Conservation (phyloP, 148 eudicot species). For the Rhododendron mucronatum region DNA sequence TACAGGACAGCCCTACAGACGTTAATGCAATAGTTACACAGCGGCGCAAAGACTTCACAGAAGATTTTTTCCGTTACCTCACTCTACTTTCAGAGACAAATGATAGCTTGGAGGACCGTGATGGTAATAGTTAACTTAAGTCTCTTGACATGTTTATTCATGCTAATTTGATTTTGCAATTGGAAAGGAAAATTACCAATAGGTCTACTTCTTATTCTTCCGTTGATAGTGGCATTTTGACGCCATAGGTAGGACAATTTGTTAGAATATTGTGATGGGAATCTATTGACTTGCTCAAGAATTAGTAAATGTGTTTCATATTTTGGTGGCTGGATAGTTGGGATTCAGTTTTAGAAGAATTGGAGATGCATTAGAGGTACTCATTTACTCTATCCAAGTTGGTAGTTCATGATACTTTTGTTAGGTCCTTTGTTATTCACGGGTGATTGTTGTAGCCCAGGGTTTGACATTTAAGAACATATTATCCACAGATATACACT, state of each 20-base stretch:
- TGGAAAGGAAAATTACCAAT: neutral
- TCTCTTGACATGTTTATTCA: neutral
- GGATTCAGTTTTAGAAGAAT: neutral
- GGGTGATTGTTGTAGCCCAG: neutral
- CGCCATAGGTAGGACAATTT: neutral
- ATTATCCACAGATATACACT: neutral
- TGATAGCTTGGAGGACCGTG: constrained; percentile 87
- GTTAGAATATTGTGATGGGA: neutral
- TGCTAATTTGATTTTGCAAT: neutral
- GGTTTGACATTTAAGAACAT: neutral
- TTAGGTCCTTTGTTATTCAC: neutral
- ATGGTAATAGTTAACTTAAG: constrained; percentile 45
- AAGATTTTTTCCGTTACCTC: constrained; percentile 77
- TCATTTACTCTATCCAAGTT: neutral
- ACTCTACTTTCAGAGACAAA: constrained; percentile 58
- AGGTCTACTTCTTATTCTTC: neutral
- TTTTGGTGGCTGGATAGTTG: neutral
- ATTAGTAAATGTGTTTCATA: neutral
- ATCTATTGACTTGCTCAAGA: neutral
- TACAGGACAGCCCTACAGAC: constrained; percentile 78
- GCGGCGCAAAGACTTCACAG: constrained; percentile 79
- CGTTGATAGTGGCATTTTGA: neutral
- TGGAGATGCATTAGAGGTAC: neutral
- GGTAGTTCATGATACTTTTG: neutral
- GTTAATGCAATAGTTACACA: constrained; percentile 78